A percentile compares a stretch with the other conserved stretches of the same genome.
phyloP scores from a whole-genome alignment of 768 basidiomycete genomes.

The Mycena vulgaris region DNA sequence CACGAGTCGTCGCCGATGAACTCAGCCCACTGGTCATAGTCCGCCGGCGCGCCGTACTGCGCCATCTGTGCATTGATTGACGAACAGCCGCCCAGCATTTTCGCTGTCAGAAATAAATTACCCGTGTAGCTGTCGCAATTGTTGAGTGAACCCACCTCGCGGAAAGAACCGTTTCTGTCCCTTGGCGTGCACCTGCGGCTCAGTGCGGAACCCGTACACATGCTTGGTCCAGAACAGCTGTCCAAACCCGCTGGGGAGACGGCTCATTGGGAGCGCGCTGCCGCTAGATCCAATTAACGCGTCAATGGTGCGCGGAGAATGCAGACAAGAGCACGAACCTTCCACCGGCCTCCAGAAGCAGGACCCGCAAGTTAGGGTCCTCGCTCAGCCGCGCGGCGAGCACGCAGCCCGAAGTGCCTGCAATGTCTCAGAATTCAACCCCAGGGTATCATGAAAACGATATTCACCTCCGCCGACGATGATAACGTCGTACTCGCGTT shows the following conservation, averaged over 20 bases:
- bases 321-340: slow-evolving; percentile 59
- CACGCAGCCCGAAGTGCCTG: slow-evolving; percentile 75
- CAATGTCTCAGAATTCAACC: not conserved
- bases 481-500: slow-evolving; percentile 62
- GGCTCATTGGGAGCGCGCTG: slow-evolving; percentile 54
- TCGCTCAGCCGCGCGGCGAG: slow-evolving; percentile 73
- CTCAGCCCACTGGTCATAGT: slow-evolving; percentile 78
- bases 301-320: not conserved
- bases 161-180: slow-evolving; percentile 73
- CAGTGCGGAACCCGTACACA: slow-evolving; percentile 71
- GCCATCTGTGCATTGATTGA: slow-evolving; percentile 79
- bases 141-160: slow-evolving; percentile 61
- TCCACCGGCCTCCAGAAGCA: slow-evolving; percentile 72
- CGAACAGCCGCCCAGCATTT: slow-evolving; percentile 82
- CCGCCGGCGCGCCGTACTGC: slow-evolving; percentile 78
- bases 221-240: slow-evolving; percentile 62
- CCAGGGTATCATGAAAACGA: not conserved
- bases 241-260: slow-evolving; percentile 61
- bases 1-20: slow-evolving; percentile 71
- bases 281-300: slow-evolving; percentile 53
- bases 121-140: no score
- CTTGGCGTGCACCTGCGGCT: slow-evolving; percentile 66
- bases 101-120: slow-evolving; percentile 55
- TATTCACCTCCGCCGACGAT: slow-evolving; percentile 68
- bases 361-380: slow-evolving; percentile 66